phyloP scores from a whole-genome alignment of 805 yeast species.

The Kluyveromyces lactis region DNA sequence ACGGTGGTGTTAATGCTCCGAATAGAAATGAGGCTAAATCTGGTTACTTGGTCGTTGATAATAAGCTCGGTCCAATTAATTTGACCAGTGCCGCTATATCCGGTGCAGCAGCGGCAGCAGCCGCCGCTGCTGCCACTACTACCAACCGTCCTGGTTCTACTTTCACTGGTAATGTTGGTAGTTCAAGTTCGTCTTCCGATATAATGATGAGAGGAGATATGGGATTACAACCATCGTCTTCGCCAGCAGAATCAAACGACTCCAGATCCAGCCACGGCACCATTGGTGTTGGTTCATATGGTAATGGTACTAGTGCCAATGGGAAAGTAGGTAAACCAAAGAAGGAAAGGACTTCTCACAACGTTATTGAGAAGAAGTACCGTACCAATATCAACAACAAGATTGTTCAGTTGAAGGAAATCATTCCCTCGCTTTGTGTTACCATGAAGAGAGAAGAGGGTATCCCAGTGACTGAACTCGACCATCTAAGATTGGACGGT shows the following conservation, averaged over 20 bases:
- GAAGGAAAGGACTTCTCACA: conserved; percentile 56
- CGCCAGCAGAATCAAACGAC: neutral
- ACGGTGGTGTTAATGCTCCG: neutral
- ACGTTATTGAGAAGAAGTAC: conserved; percentile 64
- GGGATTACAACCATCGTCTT: neutral
- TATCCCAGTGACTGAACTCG: conserved; percentile 47
- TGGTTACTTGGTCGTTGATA: too few species aligned
- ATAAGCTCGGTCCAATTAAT: conserved; percentile 1
- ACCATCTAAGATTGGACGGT: conserved; percentile 57
- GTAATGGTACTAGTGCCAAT: neutral
- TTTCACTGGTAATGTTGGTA: too few species aligned
- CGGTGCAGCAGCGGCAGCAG: neutral
- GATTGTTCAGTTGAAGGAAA: conserved; percentile 53
- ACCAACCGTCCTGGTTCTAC: too few species aligned
- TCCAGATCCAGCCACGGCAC: neutral
- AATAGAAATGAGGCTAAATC: neutral
- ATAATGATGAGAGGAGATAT: too few species aligned
- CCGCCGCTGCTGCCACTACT: neutral
- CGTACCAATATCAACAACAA: conserved; percentile 64
- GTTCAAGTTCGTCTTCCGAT: neutral
- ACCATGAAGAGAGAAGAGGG: conserved; percentile 38
- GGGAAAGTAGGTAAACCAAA: conserved; percentile 18
- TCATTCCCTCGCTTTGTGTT: conserved; percentile 54
- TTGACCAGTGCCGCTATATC: neutral
- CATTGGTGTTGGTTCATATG: neutral